Conservation (phyloP, 2,329 filamentous ascomycete genomes). For the Balansia obtecta region DNA sequence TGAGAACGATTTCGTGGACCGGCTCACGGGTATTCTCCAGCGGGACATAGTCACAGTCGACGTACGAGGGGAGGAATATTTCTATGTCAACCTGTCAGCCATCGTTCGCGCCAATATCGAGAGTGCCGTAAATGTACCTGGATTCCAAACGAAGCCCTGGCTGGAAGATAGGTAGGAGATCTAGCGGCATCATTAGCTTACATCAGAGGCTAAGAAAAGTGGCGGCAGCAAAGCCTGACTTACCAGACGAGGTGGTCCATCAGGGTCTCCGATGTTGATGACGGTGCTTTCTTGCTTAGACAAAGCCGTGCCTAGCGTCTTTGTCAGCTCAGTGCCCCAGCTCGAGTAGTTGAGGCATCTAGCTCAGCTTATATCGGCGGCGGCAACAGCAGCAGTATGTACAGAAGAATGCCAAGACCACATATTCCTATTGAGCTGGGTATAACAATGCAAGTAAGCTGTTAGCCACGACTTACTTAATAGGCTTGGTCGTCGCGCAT, state of each 20-base stretch:
- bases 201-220: neutral
- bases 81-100: conserved; percentile 32
- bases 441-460: conserved; percentile 6
- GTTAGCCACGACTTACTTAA: conserved; percentile 33
- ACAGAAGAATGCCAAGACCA: neutral
- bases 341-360: too few species aligned
- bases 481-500: conserved; percentile 47
- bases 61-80: conserved; percentile 69
- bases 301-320: conserved; percentile 51
- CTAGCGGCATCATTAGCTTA: conserved; percentile 25
- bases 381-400: neutral
- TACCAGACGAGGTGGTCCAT: conserved; percentile 61
- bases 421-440: neutral
- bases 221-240: conserved; percentile 16
- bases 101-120: neutral
- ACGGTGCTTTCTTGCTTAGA: conserved; percentile 68
- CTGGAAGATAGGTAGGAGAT: conserved; percentile 70
- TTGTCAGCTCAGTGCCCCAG: conserved; percentile 12
- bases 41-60: conserved; percentile 62
- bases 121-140: conserved; percentile 34
- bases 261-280: conserved; percentile 63
- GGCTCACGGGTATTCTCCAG: conserved; percentile 66
- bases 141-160: conserved; percentile 77
- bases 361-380: neutral
- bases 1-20: conserved; percentile 65